A percentile compares a stretch with the other conserved stretches of the same genome.
Evolutionary conservation across 495 filamentous ascomycete genomes (phyloP).

Genomic region (Cercophora newfieldiana): DNA sequence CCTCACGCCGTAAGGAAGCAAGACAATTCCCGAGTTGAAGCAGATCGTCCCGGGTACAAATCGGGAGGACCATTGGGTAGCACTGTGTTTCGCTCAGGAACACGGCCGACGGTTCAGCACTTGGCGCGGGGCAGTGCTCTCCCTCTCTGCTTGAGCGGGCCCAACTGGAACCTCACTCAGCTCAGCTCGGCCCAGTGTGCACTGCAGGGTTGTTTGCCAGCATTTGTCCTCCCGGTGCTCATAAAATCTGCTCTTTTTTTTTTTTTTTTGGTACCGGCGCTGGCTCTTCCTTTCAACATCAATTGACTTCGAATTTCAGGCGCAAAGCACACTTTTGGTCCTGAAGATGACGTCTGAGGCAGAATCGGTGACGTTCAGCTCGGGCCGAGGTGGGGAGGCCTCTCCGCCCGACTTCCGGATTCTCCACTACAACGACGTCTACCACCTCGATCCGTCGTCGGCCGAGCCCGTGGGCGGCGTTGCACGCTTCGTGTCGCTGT

Average conservation of each 20-base stretch:
- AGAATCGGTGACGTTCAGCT: conserved; percentile 50
- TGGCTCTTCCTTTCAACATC: background rate
- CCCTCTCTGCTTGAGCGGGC: background rate
- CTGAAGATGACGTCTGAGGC: conserved; percentile 20
- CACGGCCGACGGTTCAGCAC: background rate
- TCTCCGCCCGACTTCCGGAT: conserved; percentile 71
- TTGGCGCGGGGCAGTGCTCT: background rate
- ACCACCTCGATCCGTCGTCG: conserved; percentile 76
- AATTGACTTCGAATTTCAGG: background rate
- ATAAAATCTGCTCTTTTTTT: background rate
- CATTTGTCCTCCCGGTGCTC: background rate
- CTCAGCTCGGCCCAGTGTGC: background rate
- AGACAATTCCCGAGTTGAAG: background rate
- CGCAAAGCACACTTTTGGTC: background rate
- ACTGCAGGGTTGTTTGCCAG: background rate
- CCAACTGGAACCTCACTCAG: background rate
- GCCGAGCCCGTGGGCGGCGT: conserved; percentile 79
- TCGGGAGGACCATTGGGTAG: background rate
- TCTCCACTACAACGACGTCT: conserved; percentile 90
- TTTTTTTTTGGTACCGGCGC: background rate
- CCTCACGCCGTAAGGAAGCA: background rate
- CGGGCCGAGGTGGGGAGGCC: conserved; percentile 36
- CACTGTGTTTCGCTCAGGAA: background rate
- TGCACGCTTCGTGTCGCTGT: conserved; percentile 74
- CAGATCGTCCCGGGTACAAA: background rate